Evolutionary conservation across 1,284 basidiomycete genomes (phyloP).

Genomic region (Sphaerobolus stellatus): DNA sequence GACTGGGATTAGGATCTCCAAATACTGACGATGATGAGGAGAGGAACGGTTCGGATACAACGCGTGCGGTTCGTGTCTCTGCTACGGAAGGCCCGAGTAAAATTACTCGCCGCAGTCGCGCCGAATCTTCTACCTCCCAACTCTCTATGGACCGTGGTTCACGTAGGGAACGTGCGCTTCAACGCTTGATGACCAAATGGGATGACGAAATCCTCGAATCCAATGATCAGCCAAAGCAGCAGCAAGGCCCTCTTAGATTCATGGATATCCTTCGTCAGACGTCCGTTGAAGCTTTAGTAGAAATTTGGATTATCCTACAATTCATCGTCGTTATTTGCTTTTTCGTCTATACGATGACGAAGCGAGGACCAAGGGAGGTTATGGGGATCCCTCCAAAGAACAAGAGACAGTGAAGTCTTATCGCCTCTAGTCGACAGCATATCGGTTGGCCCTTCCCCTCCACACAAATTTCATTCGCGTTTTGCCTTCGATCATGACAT

Average conservation of each 20-base stretch:
- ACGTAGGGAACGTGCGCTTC: slow-evolving; percentile 10
- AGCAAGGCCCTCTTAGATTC: neutral
- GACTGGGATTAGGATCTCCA: too few species aligned
- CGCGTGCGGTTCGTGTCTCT: too few species aligned
- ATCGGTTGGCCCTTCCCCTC: too few species aligned
- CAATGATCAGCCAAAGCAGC: neutral
- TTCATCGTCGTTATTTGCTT: slow-evolving; percentile 69
- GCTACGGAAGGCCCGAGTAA: too few species aligned
- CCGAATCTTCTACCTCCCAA: too few species aligned
- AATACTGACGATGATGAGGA: slow-evolving; percentile 1
- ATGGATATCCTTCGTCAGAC: slow-evolving; percentile 39
- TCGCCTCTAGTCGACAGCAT: neutral
- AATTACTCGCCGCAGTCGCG: too few species aligned
- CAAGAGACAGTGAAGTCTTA: neutral
- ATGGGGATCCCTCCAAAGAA: slow-evolving; percentile 36
- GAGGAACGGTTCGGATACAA: too few species aligned
- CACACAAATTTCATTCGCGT: too few species aligned
- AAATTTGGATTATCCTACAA: slow-evolving; percentile 79
- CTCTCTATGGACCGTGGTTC: neutral
- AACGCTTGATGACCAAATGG: slow-evolving; percentile 1
- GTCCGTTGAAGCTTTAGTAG: slow-evolving; percentile 33
- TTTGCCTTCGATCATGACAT: too few species aligned
- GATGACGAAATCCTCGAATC: neutral
- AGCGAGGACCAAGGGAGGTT: slow-evolving; percentile 67
- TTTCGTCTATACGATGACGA: slow-evolving; percentile 76